Conservation (phyloP, 108 stramenopile species). For the Fistulifera solaris region DNA sequence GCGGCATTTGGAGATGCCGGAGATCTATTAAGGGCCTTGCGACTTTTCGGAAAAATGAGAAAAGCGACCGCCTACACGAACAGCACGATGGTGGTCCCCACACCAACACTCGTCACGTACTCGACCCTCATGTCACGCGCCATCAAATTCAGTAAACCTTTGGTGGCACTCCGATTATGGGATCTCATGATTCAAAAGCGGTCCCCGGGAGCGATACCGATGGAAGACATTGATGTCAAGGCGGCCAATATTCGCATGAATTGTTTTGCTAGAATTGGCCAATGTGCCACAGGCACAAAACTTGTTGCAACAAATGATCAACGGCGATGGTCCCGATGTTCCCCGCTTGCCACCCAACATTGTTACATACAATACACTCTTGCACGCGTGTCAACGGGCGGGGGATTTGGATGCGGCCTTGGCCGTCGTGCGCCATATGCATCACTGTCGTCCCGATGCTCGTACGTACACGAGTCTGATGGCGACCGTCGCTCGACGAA, state of each 20-base stretch:
- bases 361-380: conserved; percentile 77
- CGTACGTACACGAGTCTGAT: conserved; percentile 77
- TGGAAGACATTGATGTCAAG: conserved; percentile 39
- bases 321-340: conserved; percentile 31
- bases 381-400: conserved; percentile 67
- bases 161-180: conserved; percentile 75
- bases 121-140: conserved; percentile 85
- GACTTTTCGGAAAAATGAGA: conserved; percentile 73
- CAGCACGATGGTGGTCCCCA: conserved; percentile 18
- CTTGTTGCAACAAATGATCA: conserved; percentile 54
- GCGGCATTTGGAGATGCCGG: conserved; percentile 77
- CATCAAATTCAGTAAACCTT: conserved; percentile 55
- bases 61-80: conserved; percentile 33
- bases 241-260: conserved; percentile 86
- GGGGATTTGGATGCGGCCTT: conserved; percentile 66
- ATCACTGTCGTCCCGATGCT: conserved; percentile 44
- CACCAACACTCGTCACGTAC: conserved; percentile 76
- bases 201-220: conserved; percentile 18
- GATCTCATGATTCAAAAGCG: conserved; percentile 49
- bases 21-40: conserved; percentile 68
- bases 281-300: conserved; percentile 45
- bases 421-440: conserved; percentile 34
- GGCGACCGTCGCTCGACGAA: conserved; percentile 47
- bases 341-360: conserved; percentile 51
- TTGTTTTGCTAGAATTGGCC: conserved; percentile 64